Evolutionary conservation across 768 basidiomycete species (phyloP), one percentile per base, ranked within the genome.

Genomic region (Collybiopsis luxurians): DNA sequence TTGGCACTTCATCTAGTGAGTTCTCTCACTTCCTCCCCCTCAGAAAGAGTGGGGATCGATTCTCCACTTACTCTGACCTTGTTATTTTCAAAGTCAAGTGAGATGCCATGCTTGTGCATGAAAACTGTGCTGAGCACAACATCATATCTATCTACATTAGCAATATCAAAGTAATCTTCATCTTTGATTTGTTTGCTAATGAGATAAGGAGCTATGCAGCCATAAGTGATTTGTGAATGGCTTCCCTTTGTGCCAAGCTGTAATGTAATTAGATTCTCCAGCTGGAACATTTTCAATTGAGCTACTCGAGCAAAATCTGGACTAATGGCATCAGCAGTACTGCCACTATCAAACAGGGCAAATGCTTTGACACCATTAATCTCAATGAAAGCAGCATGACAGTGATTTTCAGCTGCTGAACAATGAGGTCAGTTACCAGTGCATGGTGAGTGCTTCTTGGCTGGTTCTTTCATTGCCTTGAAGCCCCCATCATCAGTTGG

Each of bases 81-180:
- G 39, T 57, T n/a, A 13, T 42, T 39, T 13, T 58, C 55, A 23
- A 65, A 62, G 31, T 63, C 61, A 21, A 66, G 46, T 15, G 30
- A 2, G 2, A 60, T 59, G 1, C 50, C 24, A 53, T 64, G 58
- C 48, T 61, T 53, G 7, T 38, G 53, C 42, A 66, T 52, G 52
- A 64, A 69, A 2, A 61, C 60, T 1, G 59, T 63, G 0, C 68
- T 68, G 13, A 70, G 31, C 15, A 70, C 60, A 12, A 53, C 52
- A 43, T 69, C 65, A 52, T 67, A 70, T n/a, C 44, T 24, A 43
- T 67, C 65, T 6, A 70, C 53, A 56, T 70, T 70, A 2, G 52
- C 53, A 13, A 70, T 59, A 54, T 70, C 63, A 21, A 67, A 57
- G 31, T 66, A 63, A 10, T 54, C 59, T 28, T 59, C 27, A 28